Evolutionary conservation across 192 early-diverging fungal species (phyloP), one percentile per base, ranked within the genome.

Genomic region (Entomortierella parvispora): DNA sequence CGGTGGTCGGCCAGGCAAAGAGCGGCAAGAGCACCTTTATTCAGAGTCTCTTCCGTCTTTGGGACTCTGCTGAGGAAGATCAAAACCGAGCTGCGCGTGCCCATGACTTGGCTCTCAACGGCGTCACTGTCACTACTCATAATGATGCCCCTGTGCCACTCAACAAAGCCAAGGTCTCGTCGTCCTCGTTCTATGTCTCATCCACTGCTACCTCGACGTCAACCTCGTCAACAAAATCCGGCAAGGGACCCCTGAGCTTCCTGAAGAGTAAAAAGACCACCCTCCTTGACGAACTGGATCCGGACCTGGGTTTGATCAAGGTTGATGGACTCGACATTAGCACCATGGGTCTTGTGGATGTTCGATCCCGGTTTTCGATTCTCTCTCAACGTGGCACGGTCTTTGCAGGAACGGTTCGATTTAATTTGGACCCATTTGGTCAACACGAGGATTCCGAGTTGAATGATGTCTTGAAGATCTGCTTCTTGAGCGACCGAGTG

Each of bases 381-480:
- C 32, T 77, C 40, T 63, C 65, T 1, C 74, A 62, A 22, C 74
- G 74, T 18, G 74, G 74, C 1, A 77, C 74, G 2, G 60, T 77
- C 53, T 58, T 77, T 63, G 74, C 74, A 4, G 74, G 74, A 11
- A 77, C 74, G 25, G 49, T 89, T 14, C 86, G 89, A 0, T 79
- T 84, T 51, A 96, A 96, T 65, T 72, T 96, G 32, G 95, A 94
- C 62, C 90, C 88, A 32, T 71, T 79, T 29, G 65, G 83, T 31
- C 67, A 85, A 42, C 86, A 89, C 58, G 65, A 71, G n/a, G 94
- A 96, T 74, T 68, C 78, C 5, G 86, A 87, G 31, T 66, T 95
- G 31, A 94, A 94, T 89, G 80, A 83, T 25, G 72, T 84, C 1
- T 82, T 96, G 11, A 88, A 82, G 23, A 80, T 61, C 10, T 79